Evolutionary conservation across 2,329 filamentous ascomycete genomes (phyloP), one percentile per base, ranked within the genome.

Genomic region (Fusarium begoniae): DNA sequence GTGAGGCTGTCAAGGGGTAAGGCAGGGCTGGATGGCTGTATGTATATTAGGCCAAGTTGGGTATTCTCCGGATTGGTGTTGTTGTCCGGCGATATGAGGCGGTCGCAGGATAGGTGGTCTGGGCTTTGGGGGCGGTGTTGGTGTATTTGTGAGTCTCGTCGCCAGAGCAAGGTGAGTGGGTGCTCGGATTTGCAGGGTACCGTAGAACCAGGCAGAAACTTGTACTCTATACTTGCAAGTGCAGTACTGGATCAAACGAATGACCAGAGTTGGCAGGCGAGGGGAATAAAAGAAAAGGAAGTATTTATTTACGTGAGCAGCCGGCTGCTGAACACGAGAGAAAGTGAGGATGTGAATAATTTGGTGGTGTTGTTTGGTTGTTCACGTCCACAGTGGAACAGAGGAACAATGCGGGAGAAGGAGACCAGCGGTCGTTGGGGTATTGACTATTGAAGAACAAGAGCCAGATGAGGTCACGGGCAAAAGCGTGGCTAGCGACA

Each of bases 251-350:
- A 70, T 75, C 75, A 70, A 78, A 72, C 65, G 75, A 77, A 63
- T 71, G 76, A 73, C 75, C 75, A 63, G 69, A 66, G 69, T 71
- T 62, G 73, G 60, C 54, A 64, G 59, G 63, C 58, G 51, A 69
- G 60, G 30, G n/a, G 17, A 14, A 5, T 6, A 18, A 38, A 54
- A 10, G 15, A 28, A 55, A 55, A 54, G 24, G 35, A 41, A 69
- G 68, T 47, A 57, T 60, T 37, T 66, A 37, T 78, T 76, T 75
- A 71, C 65, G 76, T 78, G 76, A 70, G 77, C 77, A 78, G 75
- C 77, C 77, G 74, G 77, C 76, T 78, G 75, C 76, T 78, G 77
- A 78, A 73, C 77, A 77, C 77, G 66, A 77, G 63, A 54, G 62
- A 76, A 75, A 73, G 70, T 71, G 55, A 54, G n/a, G 58, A 64